A percentile compares a stretch with the other conserved stretches of the same genome.
phyloP scores from a whole-genome alignment of 768 basidiomycete genomes.

The Termitomyces sp. region DNA sequence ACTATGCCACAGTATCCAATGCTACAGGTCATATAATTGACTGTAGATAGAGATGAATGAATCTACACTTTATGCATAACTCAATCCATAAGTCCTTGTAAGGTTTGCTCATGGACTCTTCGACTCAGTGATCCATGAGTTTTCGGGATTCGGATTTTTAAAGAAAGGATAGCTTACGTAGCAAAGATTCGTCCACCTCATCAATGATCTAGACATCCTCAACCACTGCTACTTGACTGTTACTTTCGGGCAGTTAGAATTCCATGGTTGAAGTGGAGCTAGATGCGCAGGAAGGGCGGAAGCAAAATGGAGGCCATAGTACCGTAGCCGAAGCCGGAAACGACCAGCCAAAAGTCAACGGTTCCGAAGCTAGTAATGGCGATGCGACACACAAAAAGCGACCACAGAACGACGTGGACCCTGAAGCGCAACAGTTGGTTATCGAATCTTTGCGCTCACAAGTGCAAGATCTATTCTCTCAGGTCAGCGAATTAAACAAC shows the following conservation, averaged over 20 bases:
- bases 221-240: neutral
- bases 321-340: neutral
- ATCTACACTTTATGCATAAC: neutral
- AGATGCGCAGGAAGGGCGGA: conserved; percentile 4
- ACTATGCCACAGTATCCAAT: neutral
- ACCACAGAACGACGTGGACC: conserved; percentile 22
- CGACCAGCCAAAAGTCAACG: conserved; percentile 15
- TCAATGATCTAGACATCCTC: neutral
- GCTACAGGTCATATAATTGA: neutral
- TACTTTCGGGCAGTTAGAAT: neutral
- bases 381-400: conserved; percentile 13
- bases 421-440: conserved; percentile 78
- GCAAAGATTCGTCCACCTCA: neutral
- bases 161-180: neutral
- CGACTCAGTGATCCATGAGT: too few species aligned
- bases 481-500: conserved; percentile 85
- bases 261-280: conserved; percentile 11
- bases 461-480: conserved; percentile 81
- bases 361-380: conserved; percentile 9
- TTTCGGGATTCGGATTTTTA: neutral
- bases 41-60: neutral
- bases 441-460: conserved; percentile 77
- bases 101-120: too few species aligned
- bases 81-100: too few species aligned
- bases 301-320: conserved; percentile 1